Conservation (phyloP, 495 filamentous ascomycete species). For the Aspergillus nidulans region DNA sequence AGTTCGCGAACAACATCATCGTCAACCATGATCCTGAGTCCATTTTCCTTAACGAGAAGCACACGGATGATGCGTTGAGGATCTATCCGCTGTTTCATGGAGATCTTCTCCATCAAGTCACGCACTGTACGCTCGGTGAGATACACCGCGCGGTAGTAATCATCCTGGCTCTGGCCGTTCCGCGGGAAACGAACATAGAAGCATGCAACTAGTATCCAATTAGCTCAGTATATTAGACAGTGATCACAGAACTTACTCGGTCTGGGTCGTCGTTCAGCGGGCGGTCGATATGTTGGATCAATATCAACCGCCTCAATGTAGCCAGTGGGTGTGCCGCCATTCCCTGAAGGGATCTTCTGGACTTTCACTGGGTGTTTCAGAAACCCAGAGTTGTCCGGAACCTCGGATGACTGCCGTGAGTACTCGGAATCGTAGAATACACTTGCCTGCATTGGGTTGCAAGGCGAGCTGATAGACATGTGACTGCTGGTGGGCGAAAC, state of each 20-base stretch:
- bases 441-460: slow-evolving; percentile 9
- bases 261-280: slow-evolving; percentile 64
- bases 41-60: slow-evolving; percentile 64
- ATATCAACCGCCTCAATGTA: slow-evolving; percentile 93
- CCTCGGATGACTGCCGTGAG: slow-evolving; percentile 17
- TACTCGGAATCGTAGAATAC: slow-evolving; percentile 23
- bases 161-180: slow-evolving; percentile 49
- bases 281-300: slow-evolving; percentile 79
- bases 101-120: slow-evolving; percentile 66
- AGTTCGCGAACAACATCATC: slow-evolving; percentile 86
- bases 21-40: slow-evolving; percentile 80
- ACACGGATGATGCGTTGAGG: slow-evolving; percentile 61
- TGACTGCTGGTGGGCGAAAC: slow-evolving; percentile 61
- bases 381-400: slow-evolving; percentile 12
- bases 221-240: neutral
- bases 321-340: slow-evolving; percentile 52
- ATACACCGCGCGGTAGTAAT: slow-evolving; percentile 84
- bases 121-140: slow-evolving; percentile 67
- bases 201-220: slow-evolving; percentile 59
- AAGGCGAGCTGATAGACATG: slow-evolving; percentile 47
- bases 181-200: slow-evolving; percentile 71
- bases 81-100: slow-evolving; percentile 75
- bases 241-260: slow-evolving; percentile 47
- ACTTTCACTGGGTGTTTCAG: slow-evolving; percentile 42
- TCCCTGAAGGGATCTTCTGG: slow-evolving; percentile 36